Base-by-base conservation (phyloP, 2,329 filamentous ascomycete genomes). In the Sclerotinia subarctica region DNA sequence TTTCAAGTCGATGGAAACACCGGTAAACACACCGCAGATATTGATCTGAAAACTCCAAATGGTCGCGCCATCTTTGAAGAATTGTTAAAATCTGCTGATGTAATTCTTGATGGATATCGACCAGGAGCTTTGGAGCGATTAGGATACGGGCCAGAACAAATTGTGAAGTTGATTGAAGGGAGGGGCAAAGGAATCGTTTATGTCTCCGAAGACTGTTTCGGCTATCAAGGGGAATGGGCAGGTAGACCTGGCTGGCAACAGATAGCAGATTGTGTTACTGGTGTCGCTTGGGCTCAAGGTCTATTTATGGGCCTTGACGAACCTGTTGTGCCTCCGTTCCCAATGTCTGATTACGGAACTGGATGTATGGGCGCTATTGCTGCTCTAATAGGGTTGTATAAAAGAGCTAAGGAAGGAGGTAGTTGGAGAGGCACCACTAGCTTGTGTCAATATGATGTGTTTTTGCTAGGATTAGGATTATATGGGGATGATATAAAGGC, bases 1-100 rank as follows among this genome's bases (percentile, higher is more conserved):
- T 91, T 91, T 77, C 89, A 91, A 72, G 84, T 91, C 0, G 89
- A 92, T 71, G 86, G 88, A 17, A 92, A 91, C 75, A 86, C 88
- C 74, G 90, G 90, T 32, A 92, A 92, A 76, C 88, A 88, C 71
- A 83, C 87, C 0, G 82, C 83, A 1, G 86, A 89, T 26, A 79
- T 92, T 7, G 84, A 92, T 70, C 81, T 92, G 11, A 88, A 87
- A 72, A 80, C 82, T 0, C 69, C 80, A 0, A 76, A 78, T n/a
- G 88, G 87, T 21, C 81, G 86, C 21, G 76, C 76, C 11, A 76
- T 77, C 0, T 90, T 92, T 66, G 85, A 90, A 67, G 75, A 80
- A 11, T 81, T 92, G 1, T 79, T 91, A 1, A 79, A 80, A 2
- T 86, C 86, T 8, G 87, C 85, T 0, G 89, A 92, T 75, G 84